Conservation (phyloP, 129 eudicot species). For the Deinandra increscens region DNA sequence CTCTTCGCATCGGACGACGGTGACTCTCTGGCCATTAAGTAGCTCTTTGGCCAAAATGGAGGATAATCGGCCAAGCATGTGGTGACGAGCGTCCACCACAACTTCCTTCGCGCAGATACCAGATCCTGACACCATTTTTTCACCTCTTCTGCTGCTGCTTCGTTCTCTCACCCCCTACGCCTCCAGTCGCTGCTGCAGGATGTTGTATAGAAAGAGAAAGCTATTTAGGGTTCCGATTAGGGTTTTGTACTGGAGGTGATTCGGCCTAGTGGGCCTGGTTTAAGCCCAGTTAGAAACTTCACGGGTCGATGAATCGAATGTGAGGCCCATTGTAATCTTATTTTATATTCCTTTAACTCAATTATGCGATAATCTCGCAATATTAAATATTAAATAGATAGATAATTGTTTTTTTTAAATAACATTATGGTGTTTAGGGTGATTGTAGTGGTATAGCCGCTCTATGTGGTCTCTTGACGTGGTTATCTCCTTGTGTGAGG, state of each 20-base stretch:
- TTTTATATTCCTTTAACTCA: too few species aligned
- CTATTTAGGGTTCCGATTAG: slow-evolving; percentile 33
- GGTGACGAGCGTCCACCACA: slow-evolving; percentile 79
- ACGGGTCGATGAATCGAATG: background rate
- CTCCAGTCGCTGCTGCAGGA: too few species aligned
- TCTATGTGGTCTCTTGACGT: too few species aligned
- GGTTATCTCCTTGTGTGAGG: too few species aligned
- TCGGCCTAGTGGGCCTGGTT: slow-evolving; percentile 3
- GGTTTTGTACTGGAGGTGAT: slow-evolving; percentile 20
- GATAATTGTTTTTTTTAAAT: too few species aligned
- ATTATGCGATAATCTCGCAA: too few species aligned
- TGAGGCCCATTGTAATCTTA: background rate
- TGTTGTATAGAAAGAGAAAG: background rate
- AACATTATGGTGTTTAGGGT: too few species aligned
- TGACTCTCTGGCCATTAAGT: slow-evolving; percentile 61
- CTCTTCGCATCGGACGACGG: slow-evolving; percentile 74
- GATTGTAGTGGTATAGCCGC: too few species aligned
- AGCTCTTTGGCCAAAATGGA: slow-evolving; percentile 71
- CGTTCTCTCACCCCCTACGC: slow-evolving; percentile 12
- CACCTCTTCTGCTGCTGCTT: slow-evolving; percentile 19
- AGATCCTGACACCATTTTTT: slow-evolving; percentile 65
- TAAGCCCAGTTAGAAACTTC: background rate
- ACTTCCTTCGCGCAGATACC: slow-evolving; percentile 58
- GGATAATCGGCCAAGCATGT: slow-evolving; percentile 70
- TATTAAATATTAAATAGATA: too few species aligned